Evolutionary conservation across 768 basidiomycete species (phyloP), one percentile per base, ranked within the genome.

Genomic region (Trametopsis cervina): DNA sequence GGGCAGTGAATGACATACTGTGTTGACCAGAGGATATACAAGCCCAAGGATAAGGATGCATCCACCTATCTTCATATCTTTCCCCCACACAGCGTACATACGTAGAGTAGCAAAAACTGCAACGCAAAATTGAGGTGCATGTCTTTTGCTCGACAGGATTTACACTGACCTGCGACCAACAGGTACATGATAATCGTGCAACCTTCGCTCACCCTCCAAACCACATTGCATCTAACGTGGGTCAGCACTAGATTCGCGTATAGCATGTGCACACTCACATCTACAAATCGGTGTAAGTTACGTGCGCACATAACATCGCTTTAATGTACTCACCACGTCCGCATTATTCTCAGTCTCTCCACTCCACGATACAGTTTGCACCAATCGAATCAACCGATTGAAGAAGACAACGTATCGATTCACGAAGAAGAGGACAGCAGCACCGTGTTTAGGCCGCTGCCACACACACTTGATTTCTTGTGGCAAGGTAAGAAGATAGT

Each of bases 401-500:
- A 36, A 10, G 18, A 52, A 36, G 6, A 40, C 22, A 11, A 26
- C 40, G 36, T 52, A 52, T 24, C 51, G 51, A 20, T 52, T 52
- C 3, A 52, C 10, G 22, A 47, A n/a, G 37, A 41, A 52, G 4
- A 52, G 36, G 15, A 52, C 10, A 3, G 51, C 42, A 2, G 41
- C 42, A 3, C 46, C 45, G 9, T 45, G 17, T 40, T 42, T 33
- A 29, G 37, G 41, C 5, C 49, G 42, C 5, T 12, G 3, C 51
- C 51, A 52, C 3, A 52, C 39, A n/a, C 40, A 43, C 12, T 22
- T 18, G 18, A 52, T 26, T 23, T 52, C 51, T 20, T 44, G 26
- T 10, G 51, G 24, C 23, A 52, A 52, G 2, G 51, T 52, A 18
- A 52, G 22, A 18, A 52, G 6, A 27, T 40, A 42, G 35, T 52